phyloP scores from a whole-genome alignment of 176 grass and related monocot species.

The Echinochloa phyllopogon region DNA sequence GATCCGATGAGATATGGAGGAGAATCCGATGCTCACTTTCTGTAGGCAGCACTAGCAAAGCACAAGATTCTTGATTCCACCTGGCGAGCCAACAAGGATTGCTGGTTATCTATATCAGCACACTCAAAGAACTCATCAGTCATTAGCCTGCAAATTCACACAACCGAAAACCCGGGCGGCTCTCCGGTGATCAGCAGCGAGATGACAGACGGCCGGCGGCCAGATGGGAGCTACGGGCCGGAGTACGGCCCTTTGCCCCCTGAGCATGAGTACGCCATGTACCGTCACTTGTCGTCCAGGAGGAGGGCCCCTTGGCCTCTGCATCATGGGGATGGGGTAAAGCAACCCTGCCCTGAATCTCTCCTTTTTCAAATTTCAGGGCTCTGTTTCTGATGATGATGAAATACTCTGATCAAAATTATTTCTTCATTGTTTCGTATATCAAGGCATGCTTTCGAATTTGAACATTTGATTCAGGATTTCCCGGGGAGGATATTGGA shows the following conservation, averaged over 20 bases:
- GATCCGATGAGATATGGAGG: slow-evolving; percentile 1
- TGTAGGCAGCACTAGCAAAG: slow-evolving; percentile 9
- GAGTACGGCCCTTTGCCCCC: slow-evolving; percentile 37
- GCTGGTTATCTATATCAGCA: background rate
- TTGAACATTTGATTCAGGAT: slow-evolving; percentile 21
- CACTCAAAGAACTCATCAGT: background rate
- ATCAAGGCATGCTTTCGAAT: background rate
- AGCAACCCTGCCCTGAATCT: background rate
- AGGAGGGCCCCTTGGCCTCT: slow-evolving; percentile 13
- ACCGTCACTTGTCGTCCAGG: slow-evolving; percentile 27
- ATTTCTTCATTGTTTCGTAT: background rate
- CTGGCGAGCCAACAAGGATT: background rate
- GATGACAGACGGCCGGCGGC: slow-evolving; percentile 1
- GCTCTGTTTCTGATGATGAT: background rate
- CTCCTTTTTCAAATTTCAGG: background rate
- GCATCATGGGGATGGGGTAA: slow-evolving; percentile 29
- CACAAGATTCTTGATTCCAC: slow-evolving; percentile 27
- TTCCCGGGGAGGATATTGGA: background rate
- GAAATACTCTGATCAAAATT: background rate
- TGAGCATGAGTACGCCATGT: slow-evolving; percentile 16
- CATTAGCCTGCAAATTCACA: background rate
- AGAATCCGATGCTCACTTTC: slow-evolving; percentile 32
- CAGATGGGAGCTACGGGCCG: slow-evolving; percentile 31
- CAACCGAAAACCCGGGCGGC: background rate
- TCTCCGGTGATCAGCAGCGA: background rate